Evolutionary conservation across 345 rosid genomes (phyloP), one percentile per base, ranked within the genome.

Genomic region (Populus alba): DNA sequence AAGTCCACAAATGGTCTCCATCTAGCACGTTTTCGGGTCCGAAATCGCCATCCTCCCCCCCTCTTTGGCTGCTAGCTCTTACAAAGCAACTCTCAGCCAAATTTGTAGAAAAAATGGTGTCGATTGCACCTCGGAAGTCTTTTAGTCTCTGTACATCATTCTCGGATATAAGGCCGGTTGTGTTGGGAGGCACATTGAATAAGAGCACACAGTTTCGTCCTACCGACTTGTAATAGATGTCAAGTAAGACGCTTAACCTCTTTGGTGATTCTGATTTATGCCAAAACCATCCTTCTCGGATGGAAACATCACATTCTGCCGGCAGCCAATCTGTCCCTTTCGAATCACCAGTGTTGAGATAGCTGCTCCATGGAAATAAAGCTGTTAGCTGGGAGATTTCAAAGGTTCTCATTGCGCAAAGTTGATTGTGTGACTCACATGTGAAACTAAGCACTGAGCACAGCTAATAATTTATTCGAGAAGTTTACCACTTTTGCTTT

Each of bases 261-360:
- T 88, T 92, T 0, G 92, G 97, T 4, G 90, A 80, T 55, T 92
- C 55, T 0, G 90, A 85, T 73, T 87, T 84, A 70, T 88, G 97
- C 94, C 94, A 92, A 78, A 92, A 90, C 97, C 94, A 92, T 1
- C 94, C 92, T 0, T 49, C 10, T 77, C 97, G 66, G 66, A 90
- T 89, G 1, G 96, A 89, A 37, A 90, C 90, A 70, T 92, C 96
- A 35, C 96, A 92, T 67, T 92, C 96, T 43, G 92, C 85, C 0
- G 94, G 96, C 39, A 92, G 2, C 90, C 92, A 92, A 53, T 89
- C 85, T 2, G 88, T 86, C 74, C 92, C 94, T 66, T 70, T 80
- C 23, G 91, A 85, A 62, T 92, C 96, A 27, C 96, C 96, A 0
- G 82, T 78, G 66, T 79, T 88, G 3, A 91, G 85, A 78, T 90